phyloP scores from a whole-genome alignment of 1,284 basidiomycete genomes.

The Sporisorium iseilematis-ciliati region DNA sequence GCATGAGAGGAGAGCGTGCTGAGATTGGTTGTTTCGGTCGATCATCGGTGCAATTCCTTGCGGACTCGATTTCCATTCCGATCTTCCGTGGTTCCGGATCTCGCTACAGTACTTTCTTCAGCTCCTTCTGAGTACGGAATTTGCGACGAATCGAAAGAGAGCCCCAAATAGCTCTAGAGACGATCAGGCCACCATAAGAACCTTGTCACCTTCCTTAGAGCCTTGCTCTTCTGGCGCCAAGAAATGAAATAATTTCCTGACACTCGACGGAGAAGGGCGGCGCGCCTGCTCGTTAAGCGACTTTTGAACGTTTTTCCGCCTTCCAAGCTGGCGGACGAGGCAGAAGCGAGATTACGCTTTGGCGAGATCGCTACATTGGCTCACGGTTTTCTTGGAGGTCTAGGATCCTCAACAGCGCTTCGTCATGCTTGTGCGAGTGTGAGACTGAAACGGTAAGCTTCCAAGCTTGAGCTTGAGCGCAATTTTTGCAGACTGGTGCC shows the following conservation, averaged over 20 bases:
- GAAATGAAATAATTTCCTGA: not conserved
- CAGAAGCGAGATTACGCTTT: not conserved
- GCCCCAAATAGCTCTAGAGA: no score
- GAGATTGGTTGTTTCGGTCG: constrained; percentile 7
- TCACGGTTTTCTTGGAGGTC: not conserved
- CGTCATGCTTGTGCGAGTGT: no score
- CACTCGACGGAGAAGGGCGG: not conserved
- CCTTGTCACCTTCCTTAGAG: no score
- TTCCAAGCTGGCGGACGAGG: not conserved
- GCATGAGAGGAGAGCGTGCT: no score
- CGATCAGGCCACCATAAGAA: no score
- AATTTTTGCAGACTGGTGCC: not conserved
- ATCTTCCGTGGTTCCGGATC: not conserved
- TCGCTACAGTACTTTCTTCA: no score
- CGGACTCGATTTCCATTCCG: not conserved
- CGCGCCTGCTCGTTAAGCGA: constrained; percentile 2
- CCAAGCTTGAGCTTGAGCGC: not conserved
- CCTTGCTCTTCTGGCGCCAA: constrained; percentile 1
- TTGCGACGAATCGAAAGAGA: no score
- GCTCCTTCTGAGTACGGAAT: no score
- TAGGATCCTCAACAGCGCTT: no score
- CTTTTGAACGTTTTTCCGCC: not conserved
- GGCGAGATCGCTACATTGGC: not conserved
- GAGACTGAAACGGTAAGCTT: not conserved
- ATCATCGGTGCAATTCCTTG: constrained; percentile 14